Evolutionary conservation across 2,329 filamentous ascomycete genomes (phyloP), one percentile per base, ranked within the genome.

Genomic region (Aspergillus alliaceus): DNA sequence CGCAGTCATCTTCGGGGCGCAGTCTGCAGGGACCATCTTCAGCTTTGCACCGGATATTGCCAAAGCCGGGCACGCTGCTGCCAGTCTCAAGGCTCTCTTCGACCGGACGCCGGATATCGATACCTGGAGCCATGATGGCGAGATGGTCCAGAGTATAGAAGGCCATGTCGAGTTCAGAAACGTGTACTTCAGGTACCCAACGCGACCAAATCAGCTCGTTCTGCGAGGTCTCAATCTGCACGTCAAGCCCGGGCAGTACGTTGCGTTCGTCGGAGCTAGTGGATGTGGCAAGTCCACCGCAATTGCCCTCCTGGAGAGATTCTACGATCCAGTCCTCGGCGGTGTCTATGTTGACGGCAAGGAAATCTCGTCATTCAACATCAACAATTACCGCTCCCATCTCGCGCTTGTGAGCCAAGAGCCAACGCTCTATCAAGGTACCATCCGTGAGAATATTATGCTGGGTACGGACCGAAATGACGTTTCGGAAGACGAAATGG

Each of bases 331-430:
- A 0, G 75, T 82, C 27, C 76, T 79, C 7, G 90, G 90, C 4
- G 75, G 75, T 2, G 85, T 93, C 40, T 75, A 86, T 0, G 83
- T 84, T 68, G 87, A 90, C 67, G 86, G 81, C 2, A 75, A 77
- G 48, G 80, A 88, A 62, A 84, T 90, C 44, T 68, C 75, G 0
- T 70, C 78, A 1, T 68, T 89, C 46, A 82, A 86, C 56, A 77
- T 87, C 0, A 78, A 79, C 59, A 73, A 79, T 12, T 90, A 90
- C 67, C 83, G 89, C 18, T 79, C 80, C 58, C 75, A 83, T 34
- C 75, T 91, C 8, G 88, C 87, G 0, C 79, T 91, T 0, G 89
- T 91, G 0, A 83, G 86, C 1, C 89, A 91, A 70, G 89, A 91
- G 68, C 81, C 89, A 3, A 85, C 85, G 0, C 78, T 91, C 0